These are phyloP conservation scores for Teratosphaeria epicoccoides DNA, from an alignment of 2,329 filamentous ascomycete genomes.

Conservation along the genomic window DNA sequence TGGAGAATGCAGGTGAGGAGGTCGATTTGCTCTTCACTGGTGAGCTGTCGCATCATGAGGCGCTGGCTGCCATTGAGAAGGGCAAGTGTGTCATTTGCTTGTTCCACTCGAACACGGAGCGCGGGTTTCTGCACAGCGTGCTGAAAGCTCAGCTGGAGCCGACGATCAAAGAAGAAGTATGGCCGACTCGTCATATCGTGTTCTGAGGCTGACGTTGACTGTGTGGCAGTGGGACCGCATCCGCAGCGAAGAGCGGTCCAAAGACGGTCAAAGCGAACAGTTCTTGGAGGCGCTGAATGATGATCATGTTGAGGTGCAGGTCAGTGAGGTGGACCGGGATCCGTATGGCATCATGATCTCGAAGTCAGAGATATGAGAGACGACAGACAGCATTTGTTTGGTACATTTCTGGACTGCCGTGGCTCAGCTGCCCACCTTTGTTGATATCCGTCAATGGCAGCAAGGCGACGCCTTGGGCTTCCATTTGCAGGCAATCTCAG, in stretches of 20 bases:
- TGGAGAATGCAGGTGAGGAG: slow-evolving; percentile 32
- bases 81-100: slow-evolving; percentile 73
- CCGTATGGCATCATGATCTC: slow-evolving; percentile 66
- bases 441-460: too few species aligned
- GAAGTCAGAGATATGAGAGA: slow-evolving; percentile 18
- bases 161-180: slow-evolving; percentile 41
- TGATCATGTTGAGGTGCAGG: slow-evolving; percentile 51
- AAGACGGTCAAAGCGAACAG: slow-evolving; percentile 26
- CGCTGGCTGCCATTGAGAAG: slow-evolving; percentile 72
- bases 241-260: slow-evolving; percentile 30
- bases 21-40: slow-evolving; percentile 84
- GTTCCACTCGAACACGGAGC: slow-evolving; percentile 89
- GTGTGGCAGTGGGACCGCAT: slow-evolving; percentile 37
- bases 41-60: slow-evolving; percentile 88
- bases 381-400: neutral
- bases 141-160: slow-evolving; percentile 56
- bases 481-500: too few species aligned
- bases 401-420: neutral
- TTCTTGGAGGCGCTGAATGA: slow-evolving; percentile 42
- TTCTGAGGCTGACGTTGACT: neutral
- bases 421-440: neutral
- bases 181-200: neutral
- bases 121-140: slow-evolving; percentile 64
- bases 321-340: slow-evolving; percentile 75
- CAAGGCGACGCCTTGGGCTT: too few species aligned